These are phyloP conservation scores for Monosporascus sp. DNA, from an alignment of 2,329 filamentous ascomycete genomes.

Conservation along the genomic window DNA sequence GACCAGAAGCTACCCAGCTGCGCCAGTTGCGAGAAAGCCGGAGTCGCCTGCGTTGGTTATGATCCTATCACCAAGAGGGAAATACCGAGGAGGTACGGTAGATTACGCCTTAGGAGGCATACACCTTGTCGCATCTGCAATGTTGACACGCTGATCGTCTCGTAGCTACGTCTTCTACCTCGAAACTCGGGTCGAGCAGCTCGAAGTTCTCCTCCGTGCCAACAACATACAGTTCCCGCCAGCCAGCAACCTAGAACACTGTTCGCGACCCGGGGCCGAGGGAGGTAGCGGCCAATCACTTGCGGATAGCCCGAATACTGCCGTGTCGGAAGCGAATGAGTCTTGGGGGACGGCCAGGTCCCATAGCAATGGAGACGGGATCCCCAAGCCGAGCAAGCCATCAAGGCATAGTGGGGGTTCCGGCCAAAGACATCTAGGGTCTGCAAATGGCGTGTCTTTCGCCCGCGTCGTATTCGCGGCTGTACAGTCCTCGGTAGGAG, in stretches of 20 bases:
- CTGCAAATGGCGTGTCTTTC: slow-evolving; percentile 88
- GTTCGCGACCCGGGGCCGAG: slow-evolving; percentile 43
- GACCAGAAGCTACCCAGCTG: slow-evolving; percentile 91
- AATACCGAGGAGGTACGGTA: slow-evolving; percentile 80
- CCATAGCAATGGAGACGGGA: slow-evolving; percentile 35
- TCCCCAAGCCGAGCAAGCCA: slow-evolving; percentile 46
- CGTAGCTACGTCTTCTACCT: slow-evolving; percentile 88
- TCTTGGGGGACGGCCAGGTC: slow-evolving; percentile 22
- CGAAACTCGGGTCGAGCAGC: slow-evolving; percentile 76
- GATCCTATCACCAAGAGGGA: slow-evolving; percentile 95
- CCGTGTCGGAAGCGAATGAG: slow-evolving; percentile 28
- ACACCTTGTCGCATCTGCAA: background rate
- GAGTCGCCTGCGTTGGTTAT: slow-evolving; percentile 86
- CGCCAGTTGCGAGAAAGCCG: slow-evolving; percentile 87
- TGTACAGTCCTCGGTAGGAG: slow-evolving; percentile 66
- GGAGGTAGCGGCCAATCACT: slow-evolving; percentile 27
- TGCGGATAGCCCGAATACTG: slow-evolving; percentile 26
- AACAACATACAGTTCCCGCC: slow-evolving; percentile 69
- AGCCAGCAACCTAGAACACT: slow-evolving; percentile 62
- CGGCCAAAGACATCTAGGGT: slow-evolving; percentile 76
- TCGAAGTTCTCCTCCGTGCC: slow-evolving; percentile 68
- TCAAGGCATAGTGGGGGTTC: slow-evolving; percentile 45
- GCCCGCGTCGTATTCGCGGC: slow-evolving; percentile 90
- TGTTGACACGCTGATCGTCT: slow-evolving; percentile 2
- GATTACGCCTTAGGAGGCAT: background rate